Base-by-base conservation (phyloP, 2,329 filamentous ascomycete genomes). In the Tolypocladium inflatum region DNA sequence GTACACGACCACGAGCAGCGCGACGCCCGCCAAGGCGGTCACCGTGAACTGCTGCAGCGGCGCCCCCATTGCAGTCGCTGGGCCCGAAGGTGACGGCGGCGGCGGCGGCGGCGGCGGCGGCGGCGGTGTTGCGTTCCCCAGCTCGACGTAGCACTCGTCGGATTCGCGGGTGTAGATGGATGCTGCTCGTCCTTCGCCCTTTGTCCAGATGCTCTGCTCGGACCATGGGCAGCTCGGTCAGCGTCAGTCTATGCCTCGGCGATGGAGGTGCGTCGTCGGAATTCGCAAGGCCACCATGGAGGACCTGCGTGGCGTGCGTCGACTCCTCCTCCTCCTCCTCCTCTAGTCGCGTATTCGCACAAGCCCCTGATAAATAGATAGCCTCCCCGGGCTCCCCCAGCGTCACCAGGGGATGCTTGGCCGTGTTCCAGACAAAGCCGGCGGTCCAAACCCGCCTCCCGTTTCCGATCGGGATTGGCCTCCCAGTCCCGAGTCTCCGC, bases 31-130 rank as follows among this genome's bases (percentile, higher is more conserved):
- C 43, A 73, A 56, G 43, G 68, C 66, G 38, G 57, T 57, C 33
- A 57, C 62, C 9, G 68, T 62, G 61, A 69, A 64, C 26, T 51
- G 60, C 50, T 64, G 57, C 65, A 62, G 65, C 26, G 63, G 63
- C 43, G 65, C 48, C 33, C 58, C 61, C 67, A 69, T 69, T 55
- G 56, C 35, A 9, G 26, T 26, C 19, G 23, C 13, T 21, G 33
- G 10, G 30, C 26, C 21, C n/a, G 17, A 11, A 19, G 5, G 13
- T 10, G 23, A 15, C 7, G 43, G 23, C 17, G 26, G 9, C 10
- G 23, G 1, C 9, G 23, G 5, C 15, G 42, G 1, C 30, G 43
- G 1, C 17, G 26, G 9, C 10, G 23, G 1, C 9, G 23, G 5
- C 15, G 42, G 1, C 30, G 43, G 1, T 48, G 43, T 19, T 19